These are phyloP conservation scores for Lantana camara DNA, from an alignment of 257 asterid species.

Conservation along the genomic window DNA sequence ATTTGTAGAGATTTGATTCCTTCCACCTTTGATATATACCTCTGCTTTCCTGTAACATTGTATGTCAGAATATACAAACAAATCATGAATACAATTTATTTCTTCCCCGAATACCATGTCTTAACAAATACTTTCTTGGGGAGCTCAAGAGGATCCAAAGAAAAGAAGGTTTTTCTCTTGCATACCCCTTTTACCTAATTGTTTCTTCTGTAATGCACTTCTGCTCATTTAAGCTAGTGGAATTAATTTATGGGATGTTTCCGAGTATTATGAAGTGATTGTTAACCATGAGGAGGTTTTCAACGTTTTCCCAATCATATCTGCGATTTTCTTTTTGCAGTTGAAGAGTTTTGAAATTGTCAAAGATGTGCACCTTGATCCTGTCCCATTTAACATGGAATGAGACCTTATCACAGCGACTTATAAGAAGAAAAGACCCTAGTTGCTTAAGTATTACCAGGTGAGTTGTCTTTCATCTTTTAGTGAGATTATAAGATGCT, in stretches of 20 bases:
- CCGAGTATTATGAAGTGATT: neutral
- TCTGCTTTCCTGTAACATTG: no score
- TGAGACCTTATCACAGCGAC: constrained; percentile 77
- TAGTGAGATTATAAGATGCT: no score
- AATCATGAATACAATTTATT: no score
- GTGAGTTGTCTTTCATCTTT: constrained; percentile 35
- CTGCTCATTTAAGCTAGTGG: neutral
- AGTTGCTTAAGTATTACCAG: constrained; percentile 68
- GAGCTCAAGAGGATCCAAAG: constrained; percentile 55
- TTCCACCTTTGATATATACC: no score
- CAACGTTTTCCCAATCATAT: constrained; percentile 9
- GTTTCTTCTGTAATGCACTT: neutral
- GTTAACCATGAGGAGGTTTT: neutral
- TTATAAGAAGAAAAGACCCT: constrained; percentile 75
- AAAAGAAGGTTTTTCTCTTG: constrained; percentile 51
- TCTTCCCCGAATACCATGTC: no score
- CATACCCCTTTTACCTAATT: constrained; percentile 4
- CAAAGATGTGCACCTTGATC: constrained; percentile 70
- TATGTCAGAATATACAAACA: no score
- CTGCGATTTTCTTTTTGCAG: constrained; percentile 40
- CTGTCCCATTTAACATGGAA: constrained; percentile 71
- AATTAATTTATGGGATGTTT: neutral
- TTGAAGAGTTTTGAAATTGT: constrained; percentile 68
- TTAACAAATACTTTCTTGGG: constrained; percentile 47
- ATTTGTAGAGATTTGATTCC: no score